Base-by-base conservation (phyloP, 1,284 basidiomycete genomes). In the Pseudozyma pruni region DNA sequence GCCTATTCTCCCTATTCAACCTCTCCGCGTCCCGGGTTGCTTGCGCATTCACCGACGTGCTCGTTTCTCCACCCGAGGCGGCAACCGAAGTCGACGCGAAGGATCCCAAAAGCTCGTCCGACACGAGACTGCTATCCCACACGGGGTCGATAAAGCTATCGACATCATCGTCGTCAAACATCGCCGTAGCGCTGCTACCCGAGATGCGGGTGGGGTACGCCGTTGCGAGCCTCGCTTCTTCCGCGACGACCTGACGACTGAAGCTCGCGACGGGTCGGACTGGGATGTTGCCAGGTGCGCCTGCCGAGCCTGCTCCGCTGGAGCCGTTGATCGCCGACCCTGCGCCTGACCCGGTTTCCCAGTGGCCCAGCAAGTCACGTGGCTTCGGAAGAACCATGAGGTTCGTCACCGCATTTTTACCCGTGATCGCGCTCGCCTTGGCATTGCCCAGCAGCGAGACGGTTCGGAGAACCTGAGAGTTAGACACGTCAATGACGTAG, bases 381-480 rank as follows among this genome's bases (percentile, higher is more conserved):
- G 75, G 75, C 25, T 72, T 72, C 14, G 50, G 48, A 1, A 75
- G 40, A 13, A 60, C 46, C 25, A 45, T 11, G 20, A 78, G 44
- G n/a, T 70, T 74, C 8, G 75, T 74, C 27, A 78, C 76, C 0
- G 76, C 72, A 29, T 75, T 74, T 41, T 55, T 50, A n/a, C 59
- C 60, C 0, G 63, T 61, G 31, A 72, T 56, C 0, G 72, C 60
- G 8, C 58, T 56, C 3, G 54, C 43, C 16, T 62, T 64, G 22
- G 64, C 57, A 4, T 69, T 72, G n/a, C 61, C 67, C 1, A 70
- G 56, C 27, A 70, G 45, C 13, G 72, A 56, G 69, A 96, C 88
- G 16, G 90, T 90, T 32, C 92, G 90, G 25, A 95, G 85, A 29
- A 90, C 88, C 80, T 98, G 94, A 75, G 94, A 91, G 1, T 94